A percentile compares a stretch with the other conserved stretches of the same genome.
These are phyloP conservation scores for Solanum neorickii DNA, from an alignment of 257 asterid species.

Conservation along the genomic window DNA sequence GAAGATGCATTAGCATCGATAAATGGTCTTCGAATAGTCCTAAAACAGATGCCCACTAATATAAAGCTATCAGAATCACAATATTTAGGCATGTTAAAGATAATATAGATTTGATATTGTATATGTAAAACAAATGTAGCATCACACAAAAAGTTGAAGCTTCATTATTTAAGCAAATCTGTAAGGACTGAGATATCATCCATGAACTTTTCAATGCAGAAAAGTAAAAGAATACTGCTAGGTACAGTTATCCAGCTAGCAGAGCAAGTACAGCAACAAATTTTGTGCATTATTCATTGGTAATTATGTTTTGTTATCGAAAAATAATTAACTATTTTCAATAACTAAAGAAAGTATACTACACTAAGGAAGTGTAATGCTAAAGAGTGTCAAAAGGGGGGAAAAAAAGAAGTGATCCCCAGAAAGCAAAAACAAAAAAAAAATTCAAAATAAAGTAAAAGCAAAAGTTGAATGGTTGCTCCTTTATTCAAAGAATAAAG, in stretches of 20 bases:
- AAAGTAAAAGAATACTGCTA: constrained; percentile 17
- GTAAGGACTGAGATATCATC: constrained; percentile 24
- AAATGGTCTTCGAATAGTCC: neutral
- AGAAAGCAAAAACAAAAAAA: constrained; percentile 15
- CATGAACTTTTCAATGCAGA: constrained; percentile 31
- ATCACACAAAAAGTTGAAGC: neutral
- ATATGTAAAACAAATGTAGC: neutral
- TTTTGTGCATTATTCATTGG: neutral
- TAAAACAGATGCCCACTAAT: constrained; percentile 18
- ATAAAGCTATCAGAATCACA: neutral
- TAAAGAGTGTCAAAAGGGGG: neutral
- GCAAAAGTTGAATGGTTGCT: constrained; percentile 26
- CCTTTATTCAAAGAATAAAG: constrained; percentile 21
- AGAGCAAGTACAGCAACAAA: neutral
- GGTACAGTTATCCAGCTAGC: neutral
- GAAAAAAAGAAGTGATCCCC: constrained; percentile 14
- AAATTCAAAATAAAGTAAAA: constrained; percentile 19
- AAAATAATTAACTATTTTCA: neutral
- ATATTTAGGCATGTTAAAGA: neutral
- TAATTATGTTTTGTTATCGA: neutral
- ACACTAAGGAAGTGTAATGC: neutral
- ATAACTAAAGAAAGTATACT: neutral
- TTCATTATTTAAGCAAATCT: constrained; percentile 12
- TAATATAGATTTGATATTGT: neutral
- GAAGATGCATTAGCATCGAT: constrained; percentile 1